Percentiles rank a stretch among this genome's conserved stretches.
Conservation (phyloP, 768 basidiomycete species). For the Peribolospora baueri region DNA sequence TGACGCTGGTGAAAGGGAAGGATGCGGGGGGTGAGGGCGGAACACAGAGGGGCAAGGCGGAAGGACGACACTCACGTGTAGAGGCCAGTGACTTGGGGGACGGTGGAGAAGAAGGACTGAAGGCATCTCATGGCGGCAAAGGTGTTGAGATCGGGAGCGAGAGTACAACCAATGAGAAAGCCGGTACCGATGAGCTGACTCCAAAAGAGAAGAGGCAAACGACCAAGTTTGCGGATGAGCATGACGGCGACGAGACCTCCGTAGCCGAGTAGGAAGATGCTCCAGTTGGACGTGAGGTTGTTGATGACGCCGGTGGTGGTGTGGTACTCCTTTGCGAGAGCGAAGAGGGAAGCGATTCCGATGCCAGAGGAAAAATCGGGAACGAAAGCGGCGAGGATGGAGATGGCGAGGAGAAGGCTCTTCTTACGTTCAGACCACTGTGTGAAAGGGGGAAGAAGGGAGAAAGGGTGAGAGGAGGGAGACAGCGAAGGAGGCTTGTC, state of each 20-base stretch:
- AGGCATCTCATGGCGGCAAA: conserved; percentile 38
- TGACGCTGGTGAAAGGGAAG: neutral
- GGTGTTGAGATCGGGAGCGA: conserved; percentile 32
- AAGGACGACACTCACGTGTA: conserved; percentile 12
- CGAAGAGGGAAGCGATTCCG: conserved; percentile 40
- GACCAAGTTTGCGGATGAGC: conserved; percentile 37
- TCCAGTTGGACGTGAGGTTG: conserved; percentile 28
- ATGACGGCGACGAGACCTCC: conserved; percentile 41
- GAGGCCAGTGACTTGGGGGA: conserved; percentile 32
- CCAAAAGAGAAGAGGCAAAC: conserved; percentile 47
- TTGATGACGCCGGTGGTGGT: conserved; percentile 37
- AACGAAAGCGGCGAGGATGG: conserved; percentile 36
- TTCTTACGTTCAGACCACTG: conserved; percentile 35
- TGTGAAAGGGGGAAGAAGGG: conserved; percentile 6
- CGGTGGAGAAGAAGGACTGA: conserved; percentile 34
- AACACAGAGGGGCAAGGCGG: too few relatives aligned
- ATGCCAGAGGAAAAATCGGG: conserved; percentile 46
- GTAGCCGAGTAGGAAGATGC: conserved; percentile 25
- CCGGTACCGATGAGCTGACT: conserved; percentile 37
- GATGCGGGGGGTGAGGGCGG: neutral
- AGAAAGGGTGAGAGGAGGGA: neutral
- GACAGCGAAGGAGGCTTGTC: neutral
- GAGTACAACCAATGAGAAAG: conserved; percentile 35
- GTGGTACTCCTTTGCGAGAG: conserved; percentile 31
- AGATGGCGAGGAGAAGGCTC: conserved; percentile 32